Evolutionary conservation across 73 alveolate species (phyloP).

Genomic region (Stentor coeruleus): DNA sequence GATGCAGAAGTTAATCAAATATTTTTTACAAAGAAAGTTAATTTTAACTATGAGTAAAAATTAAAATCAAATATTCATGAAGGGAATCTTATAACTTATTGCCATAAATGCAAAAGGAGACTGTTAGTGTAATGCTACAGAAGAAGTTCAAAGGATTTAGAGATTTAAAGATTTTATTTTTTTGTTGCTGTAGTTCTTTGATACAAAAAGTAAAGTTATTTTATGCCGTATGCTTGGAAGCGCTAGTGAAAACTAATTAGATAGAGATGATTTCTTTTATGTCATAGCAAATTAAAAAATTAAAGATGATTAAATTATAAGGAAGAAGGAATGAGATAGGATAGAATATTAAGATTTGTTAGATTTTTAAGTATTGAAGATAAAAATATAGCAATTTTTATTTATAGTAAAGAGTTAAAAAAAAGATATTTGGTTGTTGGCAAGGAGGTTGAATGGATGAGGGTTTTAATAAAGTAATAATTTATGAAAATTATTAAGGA

Average conservation of each 20-base stretch:
- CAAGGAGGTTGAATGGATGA: too few relatives aligned
- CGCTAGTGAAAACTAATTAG: background rate
- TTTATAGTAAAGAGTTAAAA: too few relatives aligned
- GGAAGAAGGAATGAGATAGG: too few relatives aligned
- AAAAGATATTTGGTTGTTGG: too few relatives aligned
- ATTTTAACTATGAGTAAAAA: background rate
- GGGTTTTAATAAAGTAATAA: too few relatives aligned
- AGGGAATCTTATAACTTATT: background rate
- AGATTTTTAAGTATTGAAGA: too few relatives aligned
- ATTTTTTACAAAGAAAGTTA: background rate
- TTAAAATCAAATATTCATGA: background rate
- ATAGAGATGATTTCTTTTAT: background rate
- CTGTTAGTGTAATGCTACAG: background rate
- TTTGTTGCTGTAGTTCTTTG: background rate
- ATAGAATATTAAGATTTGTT: too few relatives aligned
- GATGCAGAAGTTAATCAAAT: background rate
- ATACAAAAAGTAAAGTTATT: background rate
- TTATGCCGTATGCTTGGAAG: background rate
- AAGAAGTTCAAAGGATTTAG: background rate
- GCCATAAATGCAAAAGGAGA: background rate
- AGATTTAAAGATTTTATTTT: too few relatives aligned
- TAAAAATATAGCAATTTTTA: too few relatives aligned
- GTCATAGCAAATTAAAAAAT: too few relatives aligned
- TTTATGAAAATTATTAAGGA: too few relatives aligned
- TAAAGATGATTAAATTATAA: too few relatives aligned